Conservation (phyloP, 2,329 filamentous ascomycete species). For the Exophiala xenobiotica region DNA sequence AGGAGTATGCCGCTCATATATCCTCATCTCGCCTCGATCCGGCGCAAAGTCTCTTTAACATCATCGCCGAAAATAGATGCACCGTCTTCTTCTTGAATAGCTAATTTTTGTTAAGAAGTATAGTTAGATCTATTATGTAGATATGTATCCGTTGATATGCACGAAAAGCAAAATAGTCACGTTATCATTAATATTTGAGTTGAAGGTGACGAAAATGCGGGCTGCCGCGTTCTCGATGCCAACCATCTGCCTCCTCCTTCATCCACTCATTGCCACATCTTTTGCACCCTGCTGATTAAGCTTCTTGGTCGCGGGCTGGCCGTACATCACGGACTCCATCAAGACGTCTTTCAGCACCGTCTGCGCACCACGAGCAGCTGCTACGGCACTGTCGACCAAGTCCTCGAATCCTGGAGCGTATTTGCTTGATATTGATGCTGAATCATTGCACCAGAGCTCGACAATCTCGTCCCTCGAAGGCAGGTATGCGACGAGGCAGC, state of each 20-base stretch:
- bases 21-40: too few relatives aligned
- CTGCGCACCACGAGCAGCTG: conserved; percentile 60
- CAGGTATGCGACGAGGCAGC: conserved; percentile 87
- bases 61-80: too few relatives aligned
- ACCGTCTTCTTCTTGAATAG: too few relatives aligned
- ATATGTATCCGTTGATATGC: too few relatives aligned
- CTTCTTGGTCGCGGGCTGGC: conserved; percentile 10
- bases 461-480: conserved; percentile 86
- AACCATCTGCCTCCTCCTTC: conserved; percentile 20
- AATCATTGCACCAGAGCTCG: conserved; percentile 88
- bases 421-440: conserved; percentile 28
- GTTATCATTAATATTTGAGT: too few relatives aligned
- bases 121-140: too few relatives aligned
- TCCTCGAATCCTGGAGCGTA: conserved; percentile 36
- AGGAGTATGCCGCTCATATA: too few relatives aligned
- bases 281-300: conserved; percentile 7
- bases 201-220: too few relatives aligned
- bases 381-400: conserved; percentile 62
- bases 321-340: conserved; percentile 50
- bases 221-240: too few relatives aligned
- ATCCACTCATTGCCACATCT: conserved; percentile 35
- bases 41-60: too few relatives aligned
- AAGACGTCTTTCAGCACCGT: conserved; percentile 62
- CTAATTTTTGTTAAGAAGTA: too few relatives aligned
- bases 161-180: too few relatives aligned